Conservation (phyloP, 495 filamentous ascomycete genomes). For the Staphylotrichum tortipilum region DNA sequence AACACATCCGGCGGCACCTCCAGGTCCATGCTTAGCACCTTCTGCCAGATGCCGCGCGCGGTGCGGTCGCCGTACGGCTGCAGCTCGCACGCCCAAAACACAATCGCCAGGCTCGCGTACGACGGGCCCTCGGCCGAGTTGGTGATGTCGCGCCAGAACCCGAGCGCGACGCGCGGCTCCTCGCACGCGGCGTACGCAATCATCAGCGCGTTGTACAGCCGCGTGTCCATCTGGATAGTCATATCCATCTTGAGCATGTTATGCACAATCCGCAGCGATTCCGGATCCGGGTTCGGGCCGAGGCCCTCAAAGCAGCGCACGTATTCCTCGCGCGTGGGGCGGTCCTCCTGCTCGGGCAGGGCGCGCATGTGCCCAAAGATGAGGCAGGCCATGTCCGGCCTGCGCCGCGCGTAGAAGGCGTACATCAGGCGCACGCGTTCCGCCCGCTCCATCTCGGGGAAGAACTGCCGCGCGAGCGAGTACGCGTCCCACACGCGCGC, state of each 20-base stretch:
- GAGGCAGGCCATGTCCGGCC: conserved; percentile 72
- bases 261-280: conserved; percentile 63
- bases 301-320: conserved; percentile 68
- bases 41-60: conserved; percentile 66
- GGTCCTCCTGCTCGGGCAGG: conserved; percentile 43
- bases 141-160: conserved; percentile 75
- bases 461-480: conserved; percentile 62
- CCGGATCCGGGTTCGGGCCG: conserved; percentile 52
- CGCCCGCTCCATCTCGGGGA: conserved; percentile 58
- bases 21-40: conserved; percentile 65
- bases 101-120: conserved; percentile 65
- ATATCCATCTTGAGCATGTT: conserved; percentile 90
- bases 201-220: conserved; percentile 75
- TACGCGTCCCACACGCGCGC: conserved; percentile 74
- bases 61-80: conserved; percentile 53
- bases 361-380: conserved; percentile 87
- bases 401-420: conserved; percentile 65
- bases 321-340: conserved; percentile 67
- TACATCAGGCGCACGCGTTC: conserved; percentile 69
- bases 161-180: conserved; percentile 52
- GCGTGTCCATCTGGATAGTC: conserved; percentile 65
- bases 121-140: conserved; percentile 72
- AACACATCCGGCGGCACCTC: conserved; percentile 64
- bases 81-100: conserved; percentile 66
- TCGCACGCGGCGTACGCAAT: conserved; percentile 66